Evolutionary conservation across 306 rosid species (phyloP).

Genomic region (Vicia sativa): DNA sequence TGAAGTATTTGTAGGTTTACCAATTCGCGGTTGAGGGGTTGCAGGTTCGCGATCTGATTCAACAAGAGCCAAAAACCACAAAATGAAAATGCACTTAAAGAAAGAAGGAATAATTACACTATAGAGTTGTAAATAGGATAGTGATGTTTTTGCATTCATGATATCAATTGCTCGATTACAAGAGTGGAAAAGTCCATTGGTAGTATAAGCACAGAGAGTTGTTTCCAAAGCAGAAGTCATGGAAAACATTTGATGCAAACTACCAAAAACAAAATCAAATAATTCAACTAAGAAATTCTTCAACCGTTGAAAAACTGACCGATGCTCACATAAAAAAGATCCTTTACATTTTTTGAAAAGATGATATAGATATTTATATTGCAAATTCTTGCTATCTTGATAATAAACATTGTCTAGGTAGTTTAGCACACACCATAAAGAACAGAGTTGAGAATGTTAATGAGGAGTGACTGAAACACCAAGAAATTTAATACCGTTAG

Average conservation of each 20-base stretch:
- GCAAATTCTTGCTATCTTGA: conserved; percentile 13
- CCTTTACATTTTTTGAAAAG: not conserved
- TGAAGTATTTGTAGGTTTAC: conserved; percentile 53
- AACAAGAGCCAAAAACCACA: conserved; percentile 26
- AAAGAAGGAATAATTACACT: conserved; percentile 18
- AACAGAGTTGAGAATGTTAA: conserved; percentile 36
- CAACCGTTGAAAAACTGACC: not conserved
- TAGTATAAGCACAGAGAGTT: conserved; percentile 6
- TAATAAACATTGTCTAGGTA: not conserved
- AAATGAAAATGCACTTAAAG: not conserved
- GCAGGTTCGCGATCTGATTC: conserved; percentile 47
- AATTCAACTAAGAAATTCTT: conserved; percentile 1
- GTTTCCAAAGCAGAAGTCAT: not conserved
- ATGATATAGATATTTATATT: conserved; percentile 12
- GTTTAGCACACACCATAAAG: conserved; percentile 16
- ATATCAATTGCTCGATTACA: conserved; percentile 12
- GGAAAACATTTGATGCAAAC: conserved; percentile 13
- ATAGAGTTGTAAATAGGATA: not conserved
- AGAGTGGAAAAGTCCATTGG: conserved; percentile 15
- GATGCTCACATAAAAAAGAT: not conserved
- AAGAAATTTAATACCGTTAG: conserved; percentile 42
- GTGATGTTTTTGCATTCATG: conserved; percentile 18
- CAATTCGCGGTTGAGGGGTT: conserved; percentile 56
- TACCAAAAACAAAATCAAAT: conserved; percentile 12
- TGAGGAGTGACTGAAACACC: conserved; percentile 7